A percentile compares a stretch with the other conserved stretches of the same genome.
Evolutionary conservation across 768 basidiomycete species (phyloP).

Genomic region (Candolleomyces efflorescens): DNA sequence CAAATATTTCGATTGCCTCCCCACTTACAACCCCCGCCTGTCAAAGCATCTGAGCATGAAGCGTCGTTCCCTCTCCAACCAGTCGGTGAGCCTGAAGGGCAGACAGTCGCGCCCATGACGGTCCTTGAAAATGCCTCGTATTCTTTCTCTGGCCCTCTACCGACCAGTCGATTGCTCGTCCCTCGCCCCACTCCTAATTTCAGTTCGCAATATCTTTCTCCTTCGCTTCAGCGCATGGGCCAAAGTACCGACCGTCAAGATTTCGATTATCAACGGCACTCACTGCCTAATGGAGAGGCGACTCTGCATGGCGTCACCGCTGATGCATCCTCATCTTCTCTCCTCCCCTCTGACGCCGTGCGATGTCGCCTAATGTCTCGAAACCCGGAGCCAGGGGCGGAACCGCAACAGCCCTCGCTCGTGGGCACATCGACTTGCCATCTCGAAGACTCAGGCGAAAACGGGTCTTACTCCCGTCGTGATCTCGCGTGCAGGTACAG

Average conservation of each 20-base stretch:
- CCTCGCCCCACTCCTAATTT: constrained; percentile 61
- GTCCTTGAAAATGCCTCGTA: constrained; percentile 22
- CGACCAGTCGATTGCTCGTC: constrained; percentile 66
- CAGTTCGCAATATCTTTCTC: constrained; percentile 60
- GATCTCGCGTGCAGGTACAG: constrained; percentile 51
- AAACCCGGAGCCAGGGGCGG: constrained; percentile 43
- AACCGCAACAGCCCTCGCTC: constrained; percentile 25
- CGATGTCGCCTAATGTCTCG: constrained; percentile 56
- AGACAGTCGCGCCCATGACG: constrained; percentile 19
- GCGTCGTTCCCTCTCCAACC: constrained; percentile 25
- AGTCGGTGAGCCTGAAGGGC: constrained; percentile 19
- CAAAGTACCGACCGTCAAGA: constrained; percentile 50
- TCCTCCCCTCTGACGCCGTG: constrained; percentile 44
- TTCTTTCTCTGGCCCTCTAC: constrained; percentile 17
- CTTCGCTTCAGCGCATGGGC: constrained; percentile 58
- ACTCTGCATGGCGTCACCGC: constrained; percentile 72
- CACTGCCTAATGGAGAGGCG: constrained; percentile 53
- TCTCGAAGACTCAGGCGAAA: constrained; percentile 45
- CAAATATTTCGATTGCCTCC: constrained; percentile 47
- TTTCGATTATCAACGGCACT: constrained; percentile 62
- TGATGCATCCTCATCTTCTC: constrained; percentile 53
- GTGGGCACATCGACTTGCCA: constrained; percentile 32
- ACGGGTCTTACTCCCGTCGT: constrained; percentile 30
- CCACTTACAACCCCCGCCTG: constrained; percentile 44
- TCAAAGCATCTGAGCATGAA: too few relatives aligned